phyloP scores from a whole-genome alignment of 169 alveolate species.

The Eimeria falciformis region DNA sequence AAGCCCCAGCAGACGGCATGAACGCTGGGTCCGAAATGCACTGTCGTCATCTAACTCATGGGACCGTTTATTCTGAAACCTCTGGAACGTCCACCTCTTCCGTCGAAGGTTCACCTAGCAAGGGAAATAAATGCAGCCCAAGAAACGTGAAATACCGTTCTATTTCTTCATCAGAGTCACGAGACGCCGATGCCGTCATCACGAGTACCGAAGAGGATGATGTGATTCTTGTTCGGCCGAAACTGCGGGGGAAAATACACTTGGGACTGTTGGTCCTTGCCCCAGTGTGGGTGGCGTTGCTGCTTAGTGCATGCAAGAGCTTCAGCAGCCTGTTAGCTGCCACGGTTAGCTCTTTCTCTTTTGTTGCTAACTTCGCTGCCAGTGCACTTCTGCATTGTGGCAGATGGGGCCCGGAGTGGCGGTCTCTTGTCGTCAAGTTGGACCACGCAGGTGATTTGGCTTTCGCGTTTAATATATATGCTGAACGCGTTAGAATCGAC shows the following conservation, averaged over 20 bases:
- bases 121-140: not conserved
- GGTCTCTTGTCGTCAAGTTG: conserved; percentile 34
- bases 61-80: not conserved
- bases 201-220: not conserved
- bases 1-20: too few species aligned
- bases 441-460: conserved; percentile 73
- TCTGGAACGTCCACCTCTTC: not conserved
- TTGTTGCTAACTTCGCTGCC: conserved; percentile 60
- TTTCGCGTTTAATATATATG: not conserved
- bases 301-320: conserved; percentile 72
- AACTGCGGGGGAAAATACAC: conserved; percentile 76
- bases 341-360: conserved; percentile 49
- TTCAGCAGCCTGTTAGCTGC: conserved; percentile 67
- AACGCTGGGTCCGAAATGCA: too few species aligned
- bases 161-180: conserved; percentile 8
- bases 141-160: conserved; percentile 10
- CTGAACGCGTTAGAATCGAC: too few species aligned
- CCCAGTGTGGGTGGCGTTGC: conserved; percentile 53
- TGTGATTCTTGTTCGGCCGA: conserved; percentile 46
- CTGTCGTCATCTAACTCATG: not conserved
- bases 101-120: not conserved
- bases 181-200: not conserved
- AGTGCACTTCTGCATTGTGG: conserved; percentile 74
- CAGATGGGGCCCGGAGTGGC: conserved; percentile 47
- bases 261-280: conserved; percentile 51